Evolutionary conservation across 1,284 basidiomycete species (phyloP), one percentile per base, ranked within the genome.

Genomic region (Mycena sp.): DNA sequence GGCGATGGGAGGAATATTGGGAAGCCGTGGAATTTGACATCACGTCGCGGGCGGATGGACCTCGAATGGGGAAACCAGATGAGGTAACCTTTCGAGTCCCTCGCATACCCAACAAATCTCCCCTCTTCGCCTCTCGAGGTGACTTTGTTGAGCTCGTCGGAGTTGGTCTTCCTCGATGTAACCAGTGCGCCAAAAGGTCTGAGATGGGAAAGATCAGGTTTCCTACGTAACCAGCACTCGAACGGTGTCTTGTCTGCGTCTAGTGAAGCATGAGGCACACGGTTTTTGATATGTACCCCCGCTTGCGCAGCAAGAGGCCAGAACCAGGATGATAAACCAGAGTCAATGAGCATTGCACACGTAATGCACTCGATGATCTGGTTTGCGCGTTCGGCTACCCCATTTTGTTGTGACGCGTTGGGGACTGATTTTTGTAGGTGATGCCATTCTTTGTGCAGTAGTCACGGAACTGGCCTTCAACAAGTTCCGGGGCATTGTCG

Each of bases 401-500:
- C 73, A 54, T 77, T 76, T 48, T 77, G 75, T 46, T 76, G 68
- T 16, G 73, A 74, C 7, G 74, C 73, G 58, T 77, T 63, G 1
- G 75, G 68, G 1, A 71, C 70, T 0, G 74, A 2, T 44, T 69
- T 26, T 73, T 61, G 53, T 72, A 71, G 25, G 67, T 48, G 26
- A 70, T 72, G 4, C 75, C 74, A 19, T 64, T 25, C 19, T 32
- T 28, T 9, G 30, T 28, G 16, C 78, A 73, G 41, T 71, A 74
- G 0, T 58, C 62, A 11, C 54, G 19, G 57, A 79, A 75, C 6
- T 59, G 69, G 4, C 67, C 65, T 2, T 60, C 65, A 6, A 68
- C 30, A 60, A 73, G 76, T 58, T 77, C 75, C 4, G 73, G 72
- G 1, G 76, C 75, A 50, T 71, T 69, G 63, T 82, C 77, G 29